Evolutionary conservation across 176 grass and related monocot genomes (phyloP), one percentile per base, ranked within the genome.

Genomic region (Elaeis guineensis): DNA sequence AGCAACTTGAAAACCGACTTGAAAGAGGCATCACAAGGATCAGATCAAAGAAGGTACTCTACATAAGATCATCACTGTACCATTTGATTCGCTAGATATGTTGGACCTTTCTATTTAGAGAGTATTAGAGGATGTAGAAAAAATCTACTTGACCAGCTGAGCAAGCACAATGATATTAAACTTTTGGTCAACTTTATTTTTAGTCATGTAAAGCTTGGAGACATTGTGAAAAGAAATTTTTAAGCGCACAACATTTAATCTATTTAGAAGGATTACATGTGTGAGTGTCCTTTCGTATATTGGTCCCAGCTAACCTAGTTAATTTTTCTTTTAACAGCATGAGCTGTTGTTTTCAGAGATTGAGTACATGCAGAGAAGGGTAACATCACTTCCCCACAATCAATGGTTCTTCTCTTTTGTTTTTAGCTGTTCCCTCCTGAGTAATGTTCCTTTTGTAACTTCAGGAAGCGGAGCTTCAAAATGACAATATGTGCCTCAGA

Each of bases 391-490:
- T 44, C 35, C 7, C 35, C 35, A 44, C 11, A 14, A 44, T 44
- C 35, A 44, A 44, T 44, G 35, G 35, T 44, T 44, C 35, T 44
- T 44, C 35, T 2, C 35, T 44, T 44, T 44, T 44, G 1, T 14
- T 44, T 44, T 44, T 3, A 44, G 35, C 2, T 14, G 35, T 14
- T 44, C 35, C 35, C 35, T 44, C 28, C 35, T 44, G 11, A 44
- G 35, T 44, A 2, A 44, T 44, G 35, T 14, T 44, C 35, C 14
- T 44, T 23, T 44, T 44, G 2, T 44, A 2, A 44, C 35, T 14
- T 14, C 11, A 90, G 86, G 86, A 90, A 72, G 63, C 78, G 18
- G 86, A 90, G 67, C 86, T 90, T 57, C 86, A 82, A 57, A 82
- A 52, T 72, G 86, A 90, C 59, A 81, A 85, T 49, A 76, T 79